A percentile compares a stretch with the other conserved stretches of the same genome.
Conservation (phyloP, 2,329 filamentous ascomycete species). For the Ceratocystis destructans region DNA sequence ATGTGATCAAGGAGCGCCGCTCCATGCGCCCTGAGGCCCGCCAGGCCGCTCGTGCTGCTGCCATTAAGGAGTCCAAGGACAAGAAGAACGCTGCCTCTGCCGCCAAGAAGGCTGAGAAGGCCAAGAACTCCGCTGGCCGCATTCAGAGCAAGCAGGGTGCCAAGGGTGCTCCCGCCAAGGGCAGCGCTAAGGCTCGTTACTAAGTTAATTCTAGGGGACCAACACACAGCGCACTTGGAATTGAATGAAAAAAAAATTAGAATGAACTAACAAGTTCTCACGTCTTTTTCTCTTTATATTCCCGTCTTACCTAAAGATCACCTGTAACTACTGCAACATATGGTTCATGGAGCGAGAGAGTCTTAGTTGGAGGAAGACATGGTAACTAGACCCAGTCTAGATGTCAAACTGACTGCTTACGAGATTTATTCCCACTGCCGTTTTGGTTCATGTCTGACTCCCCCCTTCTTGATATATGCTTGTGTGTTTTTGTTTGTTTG, state of each 20-base stretch:
- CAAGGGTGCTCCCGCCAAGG: constrained; percentile 80
- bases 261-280: constrained; percentile 16
- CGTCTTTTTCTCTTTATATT: constrained; percentile 9
- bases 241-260: constrained; percentile 20
- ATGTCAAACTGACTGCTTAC: background rate
- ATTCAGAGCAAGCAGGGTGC: constrained; percentile 94
- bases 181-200: constrained; percentile 69
- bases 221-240: constrained; percentile 18
- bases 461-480: background rate
- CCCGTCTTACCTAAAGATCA: background rate
- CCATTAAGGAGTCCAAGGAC: constrained; percentile 97
- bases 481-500: background rate
- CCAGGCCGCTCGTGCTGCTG: constrained; percentile 71
- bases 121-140: constrained; percentile 74
- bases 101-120: constrained; percentile 99
- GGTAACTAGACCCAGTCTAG: background rate
- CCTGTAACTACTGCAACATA: background rate
- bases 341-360: background rate
- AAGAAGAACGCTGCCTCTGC: constrained; percentile 82
- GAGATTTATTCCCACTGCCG: background rate
- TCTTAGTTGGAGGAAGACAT: background rate
- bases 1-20: constrained; percentile 99
- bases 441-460: background rate
- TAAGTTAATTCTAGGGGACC: constrained; percentile 30
- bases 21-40: constrained; percentile 89